A percentile compares a stretch with the other conserved stretches of the same genome.
phyloP scores from a whole-genome alignment of 768 basidiomycete genomes.

The Lactarius vividus region DNA sequence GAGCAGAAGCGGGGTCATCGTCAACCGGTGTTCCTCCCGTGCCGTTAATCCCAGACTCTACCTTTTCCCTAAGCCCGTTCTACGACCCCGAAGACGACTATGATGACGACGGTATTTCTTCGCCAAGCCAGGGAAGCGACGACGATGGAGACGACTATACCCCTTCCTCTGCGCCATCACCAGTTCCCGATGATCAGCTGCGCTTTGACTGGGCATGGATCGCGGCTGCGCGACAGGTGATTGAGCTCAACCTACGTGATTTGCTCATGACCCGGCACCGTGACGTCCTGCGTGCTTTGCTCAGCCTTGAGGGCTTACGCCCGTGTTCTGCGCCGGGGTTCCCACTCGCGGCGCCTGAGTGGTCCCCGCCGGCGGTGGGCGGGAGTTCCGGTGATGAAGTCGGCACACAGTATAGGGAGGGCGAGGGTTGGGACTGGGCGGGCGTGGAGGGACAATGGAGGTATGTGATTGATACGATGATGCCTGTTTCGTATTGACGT shows the following conservation, averaged over 20 bases:
- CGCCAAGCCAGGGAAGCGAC: neutral
- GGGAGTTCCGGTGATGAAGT: neutral
- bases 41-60: conserved; percentile 10
- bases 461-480: conserved; percentile 34
- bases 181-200: conserved; percentile 32
- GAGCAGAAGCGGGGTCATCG: neutral
- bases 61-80: neutral
- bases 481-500: neutral
- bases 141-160: conserved; percentile 17
- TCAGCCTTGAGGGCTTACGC: conserved; percentile 33
- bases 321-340: conserved; percentile 32
- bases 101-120: neutral
- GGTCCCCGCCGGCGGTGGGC: neutral
- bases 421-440: conserved; percentile 59
- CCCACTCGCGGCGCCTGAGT: neutral
- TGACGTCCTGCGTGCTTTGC: conserved; percentile 31
- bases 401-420: conserved; percentile 21
- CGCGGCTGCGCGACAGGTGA: conserved; percentile 47
- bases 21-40: neutral
- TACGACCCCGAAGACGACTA: neutral
- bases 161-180: neutral
- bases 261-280: conserved; percentile 30
- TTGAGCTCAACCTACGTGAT: conserved; percentile 52
- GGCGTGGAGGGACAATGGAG: conserved; percentile 53
- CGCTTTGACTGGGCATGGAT: conserved; percentile 51